Evolutionary conservation across 1,284 basidiomycete genomes (phyloP), one percentile per base, ranked within the genome.

Genomic region (Leccinum pachyderme): DNA sequence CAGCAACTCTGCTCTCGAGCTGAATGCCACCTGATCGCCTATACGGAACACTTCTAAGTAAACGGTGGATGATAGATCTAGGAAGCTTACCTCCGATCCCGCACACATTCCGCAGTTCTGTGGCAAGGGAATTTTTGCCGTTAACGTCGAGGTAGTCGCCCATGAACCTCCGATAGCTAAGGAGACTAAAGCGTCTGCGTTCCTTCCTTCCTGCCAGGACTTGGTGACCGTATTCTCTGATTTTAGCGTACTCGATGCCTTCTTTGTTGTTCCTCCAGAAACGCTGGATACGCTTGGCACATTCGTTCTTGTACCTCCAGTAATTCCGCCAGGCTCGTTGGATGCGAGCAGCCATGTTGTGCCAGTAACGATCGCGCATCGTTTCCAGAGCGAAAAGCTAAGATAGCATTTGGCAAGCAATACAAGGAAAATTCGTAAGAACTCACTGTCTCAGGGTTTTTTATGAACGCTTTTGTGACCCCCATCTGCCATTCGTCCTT

Each of bases 401-500:
- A 0, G 50, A 56, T 8, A 18, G 32, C 11, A 41, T 8, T 67
- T 4, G 13, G 49, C 4, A 54, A 53, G 49, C 32, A 47, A n/a
- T 2, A 2, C 2, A 37, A 27, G 22, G 29, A 39, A 46, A 13
- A 15, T 5, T 33, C 15, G 45, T 43, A 15, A 22, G 59, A 32
- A 61, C 83, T 62, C 66, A 95, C 93, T 39, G 96, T 99, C 73
- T 99, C 96, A 0, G 96, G 96, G 70, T 96, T 98, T 81, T 99
- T 99, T 77, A 99, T 99, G 73, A 99, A 99, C 0, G 96, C 96
- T 70, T 99, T 99, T 11, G 96, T 97, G 2, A 89, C 86, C 61
- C 97, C 96, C 94, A 99, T 97, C 75, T 99, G 96, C 96, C 96
- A 99, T 73, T 99, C 95, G 54, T 98, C 96, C 65, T 85, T 88